Conservation (phyloP, 352 stramenopile genomes). For the Globisporangium parvum region DNA sequence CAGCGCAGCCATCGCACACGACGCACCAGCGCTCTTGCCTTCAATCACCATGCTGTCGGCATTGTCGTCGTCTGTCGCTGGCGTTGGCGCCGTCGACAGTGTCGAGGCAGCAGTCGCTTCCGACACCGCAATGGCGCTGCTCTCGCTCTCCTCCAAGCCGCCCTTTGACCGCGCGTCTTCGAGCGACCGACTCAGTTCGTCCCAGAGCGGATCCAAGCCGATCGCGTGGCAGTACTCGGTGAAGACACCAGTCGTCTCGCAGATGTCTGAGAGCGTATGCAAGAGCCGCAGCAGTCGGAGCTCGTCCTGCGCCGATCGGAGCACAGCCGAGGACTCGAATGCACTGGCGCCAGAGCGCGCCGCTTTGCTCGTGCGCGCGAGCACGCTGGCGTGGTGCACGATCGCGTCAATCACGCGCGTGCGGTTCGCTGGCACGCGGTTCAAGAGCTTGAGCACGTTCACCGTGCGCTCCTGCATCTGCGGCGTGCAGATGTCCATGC, state of each 20-base stretch:
- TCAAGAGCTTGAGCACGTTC: conserved; percentile 72
- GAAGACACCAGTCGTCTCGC: conserved; percentile 61
- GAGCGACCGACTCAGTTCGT: conserved; percentile 63
- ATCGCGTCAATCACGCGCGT: conserved; percentile 60
- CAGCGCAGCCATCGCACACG: conserved; percentile 89
- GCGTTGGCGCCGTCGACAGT: conserved; percentile 11
- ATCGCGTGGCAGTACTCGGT: conserved; percentile 66
- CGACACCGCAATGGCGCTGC: neutral
- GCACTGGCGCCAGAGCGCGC: neutral
- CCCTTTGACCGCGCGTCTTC: conserved; percentile 69
- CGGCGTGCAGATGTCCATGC: conserved; percentile 70
- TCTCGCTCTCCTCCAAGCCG: conserved; percentile 66
- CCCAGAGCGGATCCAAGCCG: conserved; percentile 67
- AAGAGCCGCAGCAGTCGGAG: conserved; percentile 95
- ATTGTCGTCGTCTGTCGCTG: conserved; percentile 56
- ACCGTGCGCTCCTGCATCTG: conserved; percentile 83
- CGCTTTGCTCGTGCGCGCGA: conserved; percentile 29
- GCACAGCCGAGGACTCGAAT: conserved; percentile 75
- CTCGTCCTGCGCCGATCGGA: conserved; percentile 82
- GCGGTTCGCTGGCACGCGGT: conserved; percentile 55
- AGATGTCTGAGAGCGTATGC: conserved; percentile 91
- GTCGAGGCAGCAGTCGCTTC: neutral
- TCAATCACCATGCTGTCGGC: conserved; percentile 77
- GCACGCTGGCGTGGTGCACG: conserved; percentile 43
- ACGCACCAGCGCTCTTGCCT: conserved; percentile 83